These are phyloP conservation scores for Cnidoscolus chayamansa DNA, from an alignment of 441 rosid genomes.

Conservation along the genomic window DNA sequence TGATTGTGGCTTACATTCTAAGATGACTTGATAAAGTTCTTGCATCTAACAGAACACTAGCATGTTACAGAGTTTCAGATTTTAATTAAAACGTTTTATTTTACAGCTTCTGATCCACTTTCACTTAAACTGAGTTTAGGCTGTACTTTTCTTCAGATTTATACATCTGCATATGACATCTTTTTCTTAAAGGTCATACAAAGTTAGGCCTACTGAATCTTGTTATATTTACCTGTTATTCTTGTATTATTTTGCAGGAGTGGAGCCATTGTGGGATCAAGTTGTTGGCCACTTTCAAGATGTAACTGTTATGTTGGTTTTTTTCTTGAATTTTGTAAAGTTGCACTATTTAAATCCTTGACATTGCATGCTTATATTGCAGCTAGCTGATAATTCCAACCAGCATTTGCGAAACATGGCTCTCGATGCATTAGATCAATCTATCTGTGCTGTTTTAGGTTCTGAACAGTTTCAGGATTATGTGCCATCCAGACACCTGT, in stretches of 20 bases:
- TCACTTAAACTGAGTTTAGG: neutral
- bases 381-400: conserved; percentile 91
- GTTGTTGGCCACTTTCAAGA: conserved; percentile 88
- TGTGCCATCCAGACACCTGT: conserved; percentile 38
- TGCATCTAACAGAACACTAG: neutral
- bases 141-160: neutral
- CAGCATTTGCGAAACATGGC: conserved; percentile 81
- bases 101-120: neutral
- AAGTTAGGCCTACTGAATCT: neutral
- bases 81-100: neutral
- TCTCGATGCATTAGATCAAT: conserved; percentile 90
- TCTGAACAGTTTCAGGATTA: conserved; percentile 71
- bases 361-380: conserved; percentile 42
- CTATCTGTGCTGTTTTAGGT: conserved; percentile 91
- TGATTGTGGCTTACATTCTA: neutral
- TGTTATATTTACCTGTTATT: conserved; percentile 4
- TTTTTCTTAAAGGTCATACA: neutral
- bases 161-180: neutral
- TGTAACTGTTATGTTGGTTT: conserved; percentile 42
- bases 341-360: conserved; percentile 28
- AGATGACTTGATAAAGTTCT: too few relatives aligned
- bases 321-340: conserved; percentile 25
- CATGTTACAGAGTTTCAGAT: neutral
- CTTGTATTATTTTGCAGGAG: conserved; percentile 50
- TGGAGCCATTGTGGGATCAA: conserved; percentile 93